phyloP scores from a whole-genome alignment of 169 alveolate species.

The Plasmodium gallinaceum region DNA sequence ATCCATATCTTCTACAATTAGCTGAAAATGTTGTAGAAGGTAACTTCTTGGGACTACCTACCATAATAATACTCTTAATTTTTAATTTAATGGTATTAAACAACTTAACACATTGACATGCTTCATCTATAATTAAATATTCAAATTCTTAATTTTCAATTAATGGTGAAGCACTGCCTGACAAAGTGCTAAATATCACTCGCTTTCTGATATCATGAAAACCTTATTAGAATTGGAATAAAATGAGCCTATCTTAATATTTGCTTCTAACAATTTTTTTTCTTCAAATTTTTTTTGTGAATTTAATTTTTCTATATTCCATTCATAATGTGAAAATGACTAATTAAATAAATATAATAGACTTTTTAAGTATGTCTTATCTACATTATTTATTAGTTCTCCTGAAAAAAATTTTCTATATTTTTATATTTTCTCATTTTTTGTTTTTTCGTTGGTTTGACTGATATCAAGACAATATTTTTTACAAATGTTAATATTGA shows the following conservation, averaged over 20 bases:
- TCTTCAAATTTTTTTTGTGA: constrained; percentile 59
- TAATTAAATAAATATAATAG: constrained; percentile 65
- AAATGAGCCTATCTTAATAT: constrained; percentile 59
- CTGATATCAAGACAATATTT: constrained; percentile 34
- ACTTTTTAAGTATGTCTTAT: constrained; percentile 67
- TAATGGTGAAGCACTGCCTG: constrained; percentile 94
- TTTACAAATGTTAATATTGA: constrained; percentile 23
- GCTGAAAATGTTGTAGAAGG: constrained; percentile 98
- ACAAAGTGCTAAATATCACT: constrained; percentile 92
- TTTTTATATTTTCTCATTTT: constrained; percentile 32
- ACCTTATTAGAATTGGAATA: constrained; percentile 77
- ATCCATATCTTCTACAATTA: constrained; percentile 84
- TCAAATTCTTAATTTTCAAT: constrained; percentile 89
- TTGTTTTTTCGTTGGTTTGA: constrained; percentile 21
- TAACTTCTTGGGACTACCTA: constrained; percentile 98
- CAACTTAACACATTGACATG: constrained; percentile 94
- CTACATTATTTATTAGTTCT: constrained; percentile 48
- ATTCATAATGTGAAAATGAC: constrained; percentile 64
- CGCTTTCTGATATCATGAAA: constrained; percentile 88
- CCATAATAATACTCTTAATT: constrained; percentile 93
- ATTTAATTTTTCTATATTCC: constrained; percentile 62
- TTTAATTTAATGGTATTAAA: constrained; percentile 82
- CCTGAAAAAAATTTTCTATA: constrained; percentile 47
- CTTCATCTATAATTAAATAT: constrained; percentile 98
- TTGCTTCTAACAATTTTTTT: constrained; percentile 38